These are phyloP conservation scores for Nematocida parisii DNA, from an alignment of 371 early-diverging fungal genomes.

Conservation along the genomic window DNA sequence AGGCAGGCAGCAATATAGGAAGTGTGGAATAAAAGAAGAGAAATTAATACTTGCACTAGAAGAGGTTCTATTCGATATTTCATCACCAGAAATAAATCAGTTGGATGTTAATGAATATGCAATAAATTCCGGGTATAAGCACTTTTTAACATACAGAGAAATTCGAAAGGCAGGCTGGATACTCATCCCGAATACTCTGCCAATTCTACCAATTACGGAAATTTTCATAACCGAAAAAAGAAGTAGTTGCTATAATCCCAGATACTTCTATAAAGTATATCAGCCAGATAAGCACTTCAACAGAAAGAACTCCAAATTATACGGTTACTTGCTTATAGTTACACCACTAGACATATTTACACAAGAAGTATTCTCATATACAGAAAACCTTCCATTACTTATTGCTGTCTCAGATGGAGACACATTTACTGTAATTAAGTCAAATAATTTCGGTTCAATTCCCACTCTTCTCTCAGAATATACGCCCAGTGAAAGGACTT, in stretches of 20 bases:
- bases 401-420: conserved; percentile 16
- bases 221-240: too few relatives aligned
- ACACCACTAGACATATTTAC: neutral
- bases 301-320: conserved; percentile 5
- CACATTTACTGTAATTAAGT: conserved; percentile 9
- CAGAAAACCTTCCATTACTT: neutral
- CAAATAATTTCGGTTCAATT: neutral
- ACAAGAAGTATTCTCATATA: neutral
- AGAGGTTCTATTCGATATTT: conserved; percentile 43
- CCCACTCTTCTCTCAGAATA: neutral
- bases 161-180: conserved; percentile 41
- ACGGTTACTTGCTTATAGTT: conserved; percentile 5
- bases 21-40: conserved; percentile 25
- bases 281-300: conserved; percentile 43
- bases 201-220: neutral
- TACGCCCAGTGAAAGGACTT: neutral
- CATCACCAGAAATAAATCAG: neutral
- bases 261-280: conserved; percentile 25
- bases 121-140: neutral
- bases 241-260: too few relatives aligned
- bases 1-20: conserved; percentile 42
- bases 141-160: conserved; percentile 13
- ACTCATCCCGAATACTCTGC: neutral
- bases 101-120: conserved; percentile 4
- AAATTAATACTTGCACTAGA: conserved; percentile 11